These are phyloP conservation scores for Suillus alpinus DNA, from an alignment of 768 basidiomycete genomes.

Conservation along the genomic window DNA sequence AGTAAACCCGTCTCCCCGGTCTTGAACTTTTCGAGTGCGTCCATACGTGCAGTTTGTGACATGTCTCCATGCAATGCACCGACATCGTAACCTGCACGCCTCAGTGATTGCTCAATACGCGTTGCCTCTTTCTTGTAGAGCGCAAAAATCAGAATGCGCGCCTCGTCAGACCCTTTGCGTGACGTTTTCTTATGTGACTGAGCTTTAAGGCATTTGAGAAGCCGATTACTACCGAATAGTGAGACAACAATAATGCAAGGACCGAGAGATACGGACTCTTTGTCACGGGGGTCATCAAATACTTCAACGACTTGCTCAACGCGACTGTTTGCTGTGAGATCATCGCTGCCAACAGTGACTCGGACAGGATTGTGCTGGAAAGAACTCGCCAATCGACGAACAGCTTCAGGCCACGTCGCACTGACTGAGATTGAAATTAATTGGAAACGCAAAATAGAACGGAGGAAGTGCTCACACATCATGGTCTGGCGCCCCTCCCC, in stretches of 20 bases:
- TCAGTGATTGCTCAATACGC: slow-evolving; percentile 80
- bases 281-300: slow-evolving; percentile 77
- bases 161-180: slow-evolving; percentile 44
- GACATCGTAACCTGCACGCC: slow-evolving; percentile 72
- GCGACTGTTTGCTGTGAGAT: slow-evolving; percentile 88
- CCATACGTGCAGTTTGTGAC: slow-evolving; percentile 79
- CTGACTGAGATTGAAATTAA: slow-evolving; percentile 57
- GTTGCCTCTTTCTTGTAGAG: slow-evolving; percentile 97
- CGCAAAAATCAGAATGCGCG: slow-evolving; percentile 87
- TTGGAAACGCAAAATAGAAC: neutral
- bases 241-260: neutral
- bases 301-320: slow-evolving; percentile 95
- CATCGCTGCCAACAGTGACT: slow-evolving; percentile 94
- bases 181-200: slow-evolving; percentile 63
- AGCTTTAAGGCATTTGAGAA: slow-evolving; percentile 52
- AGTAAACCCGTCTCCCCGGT: slow-evolving; percentile 75
- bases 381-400: slow-evolving; percentile 81
- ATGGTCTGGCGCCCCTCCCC: slow-evolving; percentile 79
- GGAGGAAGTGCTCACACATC: slow-evolving; percentile 71
- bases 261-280: slow-evolving; percentile 62
- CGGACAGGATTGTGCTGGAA: slow-evolving; percentile 85
- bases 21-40: slow-evolving; percentile 85
- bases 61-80: slow-evolving; percentile 89
- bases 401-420: slow-evolving; percentile 97
- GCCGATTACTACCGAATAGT: slow-evolving; percentile 47